These are phyloP conservation scores for Fusarium ambrosium DNA, from an alignment of 2,329 filamentous ascomycete genomes.

Conservation along the genomic window DNA sequence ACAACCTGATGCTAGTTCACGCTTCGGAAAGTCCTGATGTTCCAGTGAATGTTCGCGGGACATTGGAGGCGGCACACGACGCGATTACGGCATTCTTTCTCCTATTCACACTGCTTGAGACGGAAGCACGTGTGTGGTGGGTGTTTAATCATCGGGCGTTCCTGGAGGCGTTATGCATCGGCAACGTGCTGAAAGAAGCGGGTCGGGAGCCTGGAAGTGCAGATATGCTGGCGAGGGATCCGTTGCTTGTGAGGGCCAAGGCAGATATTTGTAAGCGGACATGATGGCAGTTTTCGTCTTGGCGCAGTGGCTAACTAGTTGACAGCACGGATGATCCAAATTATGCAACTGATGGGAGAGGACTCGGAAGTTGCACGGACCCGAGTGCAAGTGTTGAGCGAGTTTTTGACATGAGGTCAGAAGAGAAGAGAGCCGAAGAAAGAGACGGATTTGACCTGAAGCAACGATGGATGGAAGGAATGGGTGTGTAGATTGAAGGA, in stretches of 20 bases:
- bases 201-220: conserved; percentile 59
- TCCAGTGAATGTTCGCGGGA: conserved; percentile 75
- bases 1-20: conserved; percentile 85
- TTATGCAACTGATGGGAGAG: conserved; percentile 71
- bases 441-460: neutral
- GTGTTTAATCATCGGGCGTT: conserved; percentile 87
- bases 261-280: conserved; percentile 69
- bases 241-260: conserved; percentile 71
- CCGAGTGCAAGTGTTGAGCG: conserved; percentile 69
- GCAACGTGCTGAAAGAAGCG: conserved; percentile 69
- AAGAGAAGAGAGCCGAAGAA: neutral
- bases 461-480: neutral
- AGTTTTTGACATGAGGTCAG: conserved; percentile 57
- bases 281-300: neutral
- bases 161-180: conserved; percentile 79
- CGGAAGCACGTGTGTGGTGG: conserved; percentile 86
- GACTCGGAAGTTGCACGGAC: conserved; percentile 72
- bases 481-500: no score
- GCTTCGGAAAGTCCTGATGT: conserved; percentile 76
- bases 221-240: conserved; percentile 65
- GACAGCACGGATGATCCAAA: conserved; percentile 72
- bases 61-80: conserved; percentile 81
- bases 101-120: conserved; percentile 75
- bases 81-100: conserved; percentile 82
- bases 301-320: conserved; percentile 16